These are phyloP conservation scores for Aegilops speltoides DNA, from an alignment of 176 grass and related monocot genomes.

Conservation along the genomic window DNA sequence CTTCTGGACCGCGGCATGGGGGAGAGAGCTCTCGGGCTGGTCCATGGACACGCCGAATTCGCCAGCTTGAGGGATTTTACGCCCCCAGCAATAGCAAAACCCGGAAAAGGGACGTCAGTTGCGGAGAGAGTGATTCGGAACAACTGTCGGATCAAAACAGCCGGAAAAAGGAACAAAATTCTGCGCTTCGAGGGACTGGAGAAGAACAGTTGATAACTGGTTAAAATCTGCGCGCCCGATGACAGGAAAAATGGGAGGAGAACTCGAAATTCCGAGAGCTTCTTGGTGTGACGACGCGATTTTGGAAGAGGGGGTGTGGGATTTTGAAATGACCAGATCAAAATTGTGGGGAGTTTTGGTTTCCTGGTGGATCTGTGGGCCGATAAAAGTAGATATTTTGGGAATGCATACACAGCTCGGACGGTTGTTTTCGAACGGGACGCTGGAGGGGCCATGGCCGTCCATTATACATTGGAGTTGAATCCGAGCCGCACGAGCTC, in stretches of 20 bases:
- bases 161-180: background rate
- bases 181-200: background rate
- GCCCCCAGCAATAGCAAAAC: slow-evolving; percentile 13
- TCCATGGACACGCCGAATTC: slow-evolving; percentile 38
- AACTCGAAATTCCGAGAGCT: background rate
- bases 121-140: background rate
- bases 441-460: background rate
- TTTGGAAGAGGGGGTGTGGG: background rate
- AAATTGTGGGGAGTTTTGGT: background rate
- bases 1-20: slow-evolving; percentile 27
- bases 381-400: background rate
- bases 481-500: slow-evolving; percentile 24
- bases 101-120: slow-evolving; percentile 28
- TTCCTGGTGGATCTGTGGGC: slow-evolving; percentile 24
- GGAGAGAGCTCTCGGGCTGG: slow-evolving; percentile 34
- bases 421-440: background rate
- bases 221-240: background rate
- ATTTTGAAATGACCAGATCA: slow-evolving; percentile 23
- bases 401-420: background rate
- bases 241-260: background rate
- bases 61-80: slow-evolving; percentile 58
- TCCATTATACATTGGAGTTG: background rate
- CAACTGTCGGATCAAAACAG: slow-evolving; percentile 2
- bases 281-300: background rate
- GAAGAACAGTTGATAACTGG: slow-evolving; percentile 2